Base-by-base conservation (phyloP, 441 rosid genomes). In the Metrosideros polymorpha region DNA sequence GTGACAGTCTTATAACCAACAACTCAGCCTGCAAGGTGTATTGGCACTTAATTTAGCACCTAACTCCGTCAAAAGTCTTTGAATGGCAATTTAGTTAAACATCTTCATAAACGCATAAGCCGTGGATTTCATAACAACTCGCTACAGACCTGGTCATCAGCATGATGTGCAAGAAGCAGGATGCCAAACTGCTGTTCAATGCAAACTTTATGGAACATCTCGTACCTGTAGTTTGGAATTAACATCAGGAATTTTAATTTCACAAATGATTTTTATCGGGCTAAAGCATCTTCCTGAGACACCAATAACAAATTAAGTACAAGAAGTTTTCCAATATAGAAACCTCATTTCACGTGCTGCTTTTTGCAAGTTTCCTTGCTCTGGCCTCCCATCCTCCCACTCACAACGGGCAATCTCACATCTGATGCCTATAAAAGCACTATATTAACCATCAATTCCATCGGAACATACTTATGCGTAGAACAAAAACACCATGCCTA, bases 131-230 rank as follows among this genome's bases (percentile, higher is more conserved):
- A 6, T 71, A 12, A 71, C 30, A 56, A 27, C 2, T 75, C 2
- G 57, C 55, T 84, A 53, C 88, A 84, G 89, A 97, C 99, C 99
- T 96, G 99, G 87, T 96, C 99, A 91, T 95, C 98, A 42, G 96
- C 95, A 85, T 95, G 99, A 90, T 98, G 99, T 3, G 98, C 99
- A 91, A 96, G 91, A 88, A 98, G 97, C 86, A 98, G 91, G 86
- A 95, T 98, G 29, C 92, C 85, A 82, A 90, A 92, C 90, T 88
- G 95, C 63, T 93, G 91, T 85, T 89, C 88, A 43, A 90, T 66
- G 88, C 99, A 96, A 87, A 93, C 90, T 84, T 89, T 92, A 88
- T 92, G 97, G 85, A 96, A 93, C 87, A 92, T 90, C 84, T 93
- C 92, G 87, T 95, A 96, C 95, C 99, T 95, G 91, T 52, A 89